phyloP scores from a whole-genome alignment of 495 filamentous ascomycete genomes.

The Aspergillus biplanus region DNA sequence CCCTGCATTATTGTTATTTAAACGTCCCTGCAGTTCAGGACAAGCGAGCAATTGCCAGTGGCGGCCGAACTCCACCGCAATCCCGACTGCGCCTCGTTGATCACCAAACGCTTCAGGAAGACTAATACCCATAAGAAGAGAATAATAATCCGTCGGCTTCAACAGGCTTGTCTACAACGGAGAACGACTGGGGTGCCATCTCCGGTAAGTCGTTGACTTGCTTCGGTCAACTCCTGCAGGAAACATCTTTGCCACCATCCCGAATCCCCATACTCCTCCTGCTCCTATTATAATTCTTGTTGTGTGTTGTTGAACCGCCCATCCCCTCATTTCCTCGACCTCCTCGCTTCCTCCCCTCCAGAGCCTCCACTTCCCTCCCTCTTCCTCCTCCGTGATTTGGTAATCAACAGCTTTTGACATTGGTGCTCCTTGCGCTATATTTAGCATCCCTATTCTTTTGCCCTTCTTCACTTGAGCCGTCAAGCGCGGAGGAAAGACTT shows the following conservation, averaged over 20 bases:
- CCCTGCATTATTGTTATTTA: constrained; percentile 1
- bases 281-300: not conserved
- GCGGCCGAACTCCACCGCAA: constrained; percentile 25
- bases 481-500: constrained; percentile 32
- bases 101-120: constrained; percentile 28
- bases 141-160: constrained; percentile 4
- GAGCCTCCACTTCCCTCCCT: constrained; percentile 14
- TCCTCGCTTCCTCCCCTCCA: constrained; percentile 15
- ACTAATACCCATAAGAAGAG: too few species aligned
- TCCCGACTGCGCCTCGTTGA: constrained; percentile 35
- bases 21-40: constrained; percentile 14
- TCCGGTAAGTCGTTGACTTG: not conserved
- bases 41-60: constrained; percentile 14
- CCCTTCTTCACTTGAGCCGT: constrained; percentile 33
- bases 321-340: constrained; percentile 20
- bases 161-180: not conserved
- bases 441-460: constrained; percentile 38
- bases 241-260: constrained; percentile 16
- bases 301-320: constrained; percentile 18
- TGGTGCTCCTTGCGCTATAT: constrained; percentile 38
- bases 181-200: not conserved
- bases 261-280: not conserved
- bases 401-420: constrained; percentile 34
- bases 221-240: not conserved
- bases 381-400: constrained; percentile 19